Evolutionary conservation across 345 rosid genomes (phyloP), one percentile per base, ranked within the genome.

Genomic region (Kandelia obovata): DNA sequence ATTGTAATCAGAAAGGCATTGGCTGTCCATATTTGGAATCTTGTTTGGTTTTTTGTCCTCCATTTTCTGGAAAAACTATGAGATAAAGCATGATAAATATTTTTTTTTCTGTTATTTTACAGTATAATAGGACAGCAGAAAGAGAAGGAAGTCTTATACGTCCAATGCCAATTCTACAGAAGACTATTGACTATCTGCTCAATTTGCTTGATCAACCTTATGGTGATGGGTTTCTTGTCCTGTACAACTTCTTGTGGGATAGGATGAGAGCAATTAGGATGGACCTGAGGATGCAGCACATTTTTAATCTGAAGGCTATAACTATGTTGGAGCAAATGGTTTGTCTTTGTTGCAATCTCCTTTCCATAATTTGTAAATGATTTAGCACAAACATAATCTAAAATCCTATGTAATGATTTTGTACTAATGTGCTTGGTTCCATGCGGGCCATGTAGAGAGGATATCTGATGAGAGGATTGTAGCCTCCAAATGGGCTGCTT

Each of bases 271-370:
- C 98, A 59, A 81, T 92, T 63, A 86, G 98, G 61, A 90, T 95
- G 96, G 99, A 95, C 74, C 85, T 95, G 73, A 76, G 99, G 80
- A 95, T 92, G 98, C 98, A 92, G 70, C 99, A 95, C 75, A 92
- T 92, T 65, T 95, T 95, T 73, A 85, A 87, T 77, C 72, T 68
- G 75, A 91, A 83, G 73, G 89, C 98, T 66, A 86, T 90, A 63
- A 85, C 88, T 53, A 88, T 95, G 89, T 84, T 95, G 78, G 99
- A 95, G 81, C 93, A 92, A 84, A 95, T 95, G 98, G 99, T 95
- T 58, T 65, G 83, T 72, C 61, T 57, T 62, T n/a, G 49, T 15
- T 51, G 9, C 43, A 1, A 13, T 62, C 25, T 23, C 55, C 13
- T 68, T 64, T 53, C 30, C 23, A 32, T 71, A 43, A 31, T 65